Base-by-base conservation (phyloP, 2,329 filamentous ascomycete species). In the Penicillium sp. region DNA sequence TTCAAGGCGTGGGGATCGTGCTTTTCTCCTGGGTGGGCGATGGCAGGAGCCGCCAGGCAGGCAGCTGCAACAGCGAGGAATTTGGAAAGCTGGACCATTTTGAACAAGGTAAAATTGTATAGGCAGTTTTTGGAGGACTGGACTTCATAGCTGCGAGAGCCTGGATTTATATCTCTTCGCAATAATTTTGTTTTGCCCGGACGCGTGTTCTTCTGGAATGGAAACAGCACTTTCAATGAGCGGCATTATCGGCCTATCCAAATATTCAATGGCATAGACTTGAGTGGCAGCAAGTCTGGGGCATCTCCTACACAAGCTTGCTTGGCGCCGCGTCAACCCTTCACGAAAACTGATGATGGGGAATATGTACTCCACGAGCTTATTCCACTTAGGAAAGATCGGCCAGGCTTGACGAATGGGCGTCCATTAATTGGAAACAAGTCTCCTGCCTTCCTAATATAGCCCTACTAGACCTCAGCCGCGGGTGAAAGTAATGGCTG, bases 1-100 rank as follows among this genome's bases (percentile, higher is more conserved):
- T 69, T 70, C 29, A 72, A n/a, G 19, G 58, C 62, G 37, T 66
- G 62, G 7, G 65, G 62, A 35, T 72, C 67, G 10, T 71, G 69
- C 41, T 71, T 68, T 56, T 72, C 69, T n/a, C 70, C 70, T 0
- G 69, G 69, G 45, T 72, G 70, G 40, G 70, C 69, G 27, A 71
- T 60, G 23, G 63, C 65, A 10, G 72, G 61, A 3, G 69, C 65
- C 23, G 60, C 64, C 46, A 68, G 50, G 45, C 60, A 65, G 42
- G 69, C 68, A 6, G 71, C 72, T 38, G 63, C 69, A 17, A 74
- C 58, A 45, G 69, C 60, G 21, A 75, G 62, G 40, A 73, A 46
- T 43, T 71, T 69, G 43, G 67, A 67, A 41, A 73, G 21, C 23
- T 62, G 59, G 27, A 65, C 59, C 62, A 66, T 66, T 23, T 9